Evolutionary conservation across 2,329 filamentous ascomycete genomes (phyloP).

Genomic region (Delphinella strobiligena): DNA sequence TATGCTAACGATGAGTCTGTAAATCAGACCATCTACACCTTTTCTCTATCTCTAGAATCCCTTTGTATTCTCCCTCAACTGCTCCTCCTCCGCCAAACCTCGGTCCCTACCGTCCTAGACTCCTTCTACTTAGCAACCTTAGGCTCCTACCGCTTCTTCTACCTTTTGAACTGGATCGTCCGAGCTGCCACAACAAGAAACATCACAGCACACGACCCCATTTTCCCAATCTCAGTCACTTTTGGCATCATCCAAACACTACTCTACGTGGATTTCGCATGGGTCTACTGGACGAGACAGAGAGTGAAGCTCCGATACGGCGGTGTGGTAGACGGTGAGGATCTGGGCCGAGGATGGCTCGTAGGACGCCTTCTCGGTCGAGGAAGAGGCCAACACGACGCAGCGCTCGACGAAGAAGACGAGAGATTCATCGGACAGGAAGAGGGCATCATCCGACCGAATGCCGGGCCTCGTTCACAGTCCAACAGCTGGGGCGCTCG

Average conservation of each 20-base stretch:
- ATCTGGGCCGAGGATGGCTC: slow-evolving; percentile 75
- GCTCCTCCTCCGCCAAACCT: slow-evolving; percentile 84
- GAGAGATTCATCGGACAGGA: slow-evolving; percentile 37
- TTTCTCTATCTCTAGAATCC: slow-evolving; percentile 85
- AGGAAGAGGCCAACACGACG: slow-evolving; percentile 20
- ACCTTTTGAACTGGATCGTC: slow-evolving; percentile 83
- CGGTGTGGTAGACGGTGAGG: slow-evolving; percentile 80
- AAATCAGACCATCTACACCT: slow-evolving; percentile 72
- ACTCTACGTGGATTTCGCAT: slow-evolving; percentile 86
- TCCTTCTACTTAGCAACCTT: slow-evolving; percentile 88
- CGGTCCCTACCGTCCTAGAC: slow-evolving; percentile 87
- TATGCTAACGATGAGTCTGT: not conserved
- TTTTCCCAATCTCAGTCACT: slow-evolving; percentile 60
- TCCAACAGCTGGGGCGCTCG: slow-evolving; percentile 37
- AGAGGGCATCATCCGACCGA: slow-evolving; percentile 16
- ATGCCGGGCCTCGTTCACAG: slow-evolving; percentile 22
- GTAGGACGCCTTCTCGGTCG: slow-evolving; percentile 63
- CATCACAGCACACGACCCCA: slow-evolving; percentile 40
- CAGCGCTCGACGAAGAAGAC: slow-evolving; percentile 37
- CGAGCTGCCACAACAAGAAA: slow-evolving; percentile 30
- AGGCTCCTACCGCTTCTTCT: slow-evolving; percentile 77
- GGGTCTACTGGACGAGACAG: slow-evolving; percentile 91
- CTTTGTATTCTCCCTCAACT: slow-evolving; percentile 85
- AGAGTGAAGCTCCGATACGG: slow-evolving; percentile 85
- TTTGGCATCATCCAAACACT: slow-evolving; percentile 85